Evolutionary conservation across 2,329 filamentous ascomycete genomes (phyloP).

Genomic region (Amauroascus niger): DNA sequence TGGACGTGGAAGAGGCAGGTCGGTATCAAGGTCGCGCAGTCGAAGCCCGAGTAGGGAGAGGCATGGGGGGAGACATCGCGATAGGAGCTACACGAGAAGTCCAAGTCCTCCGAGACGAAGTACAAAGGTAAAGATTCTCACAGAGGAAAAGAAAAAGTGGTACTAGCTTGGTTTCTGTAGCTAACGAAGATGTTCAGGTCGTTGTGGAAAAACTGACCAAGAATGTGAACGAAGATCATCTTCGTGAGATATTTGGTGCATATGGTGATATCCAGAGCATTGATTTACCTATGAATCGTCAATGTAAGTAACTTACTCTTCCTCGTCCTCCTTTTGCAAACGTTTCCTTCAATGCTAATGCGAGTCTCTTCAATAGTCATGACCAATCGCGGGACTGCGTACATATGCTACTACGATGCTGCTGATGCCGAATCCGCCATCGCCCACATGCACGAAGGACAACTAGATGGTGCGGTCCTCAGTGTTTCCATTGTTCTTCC

Average conservation of each 20-base stretch:
- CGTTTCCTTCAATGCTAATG: slow-evolving; percentile 4
- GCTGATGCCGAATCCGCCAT: slow-evolving; percentile 79
- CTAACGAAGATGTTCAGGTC: slow-evolving; percentile 48
- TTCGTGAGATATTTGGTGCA: slow-evolving; percentile 82
- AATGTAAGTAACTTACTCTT: slow-evolving; percentile 56
- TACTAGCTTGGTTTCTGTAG: neutral
- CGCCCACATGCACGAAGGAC: slow-evolving; percentile 95
- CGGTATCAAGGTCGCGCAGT: slow-evolving; percentile 10
- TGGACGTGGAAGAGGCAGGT: slow-evolving; percentile 18
- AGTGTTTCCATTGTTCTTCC: slow-evolving; percentile 84
- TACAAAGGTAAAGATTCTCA: slow-evolving; percentile 27
- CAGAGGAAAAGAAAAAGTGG: neutral
- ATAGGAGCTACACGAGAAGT: slow-evolving; percentile 31
- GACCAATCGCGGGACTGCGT: slow-evolving; percentile 85
- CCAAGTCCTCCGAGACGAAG: slow-evolving; percentile 25
- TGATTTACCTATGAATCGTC: slow-evolving; percentile 79
- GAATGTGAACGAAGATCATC: slow-evolving; percentile 80
- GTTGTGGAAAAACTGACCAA: slow-evolving; percentile 93
- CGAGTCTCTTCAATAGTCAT: slow-evolving; percentile 50
- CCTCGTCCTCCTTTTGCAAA: neutral
- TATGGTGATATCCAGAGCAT: slow-evolving; percentile 81
- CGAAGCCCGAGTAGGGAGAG: slow-evolving; percentile 29
- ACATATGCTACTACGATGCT: slow-evolving; percentile 72
- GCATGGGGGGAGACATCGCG: slow-evolving; percentile 32
- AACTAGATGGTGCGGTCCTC: slow-evolving; percentile 72